phyloP scores from a whole-genome alignment of 306 rosid species.

The Fragaria nilgerrensis region DNA sequence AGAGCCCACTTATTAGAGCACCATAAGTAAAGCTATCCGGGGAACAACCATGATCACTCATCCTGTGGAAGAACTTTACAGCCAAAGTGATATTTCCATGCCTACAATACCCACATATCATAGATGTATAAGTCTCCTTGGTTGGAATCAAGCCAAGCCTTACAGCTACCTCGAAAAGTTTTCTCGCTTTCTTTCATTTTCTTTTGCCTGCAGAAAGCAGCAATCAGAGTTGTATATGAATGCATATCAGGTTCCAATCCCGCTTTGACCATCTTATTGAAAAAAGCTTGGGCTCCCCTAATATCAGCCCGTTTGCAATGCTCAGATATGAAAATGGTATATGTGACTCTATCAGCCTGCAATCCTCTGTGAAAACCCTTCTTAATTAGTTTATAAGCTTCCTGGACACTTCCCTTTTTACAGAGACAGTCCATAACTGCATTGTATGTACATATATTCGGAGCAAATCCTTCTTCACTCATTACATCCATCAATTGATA shows the following conservation, averaged over 20 bases:
- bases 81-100: slow-evolving; percentile 59
- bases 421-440: slow-evolving; percentile 69
- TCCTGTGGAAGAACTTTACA: slow-evolving; percentile 51
- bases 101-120: slow-evolving; percentile 83
- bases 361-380: slow-evolving; percentile 38
- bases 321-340: slow-evolving; percentile 73
- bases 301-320: slow-evolving; percentile 62
- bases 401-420: slow-evolving; percentile 63
- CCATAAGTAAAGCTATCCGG: slow-evolving; percentile 69
- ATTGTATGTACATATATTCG: slow-evolving; percentile 75
- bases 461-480: slow-evolving; percentile 63
- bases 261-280: slow-evolving; percentile 72
- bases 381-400: slow-evolving; percentile 63
- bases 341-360: slow-evolving; percentile 60
- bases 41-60: slow-evolving; percentile 65
- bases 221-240: slow-evolving; percentile 71
- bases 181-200: slow-evolving; percentile 61
- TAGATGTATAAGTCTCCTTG: slow-evolving; percentile 77
- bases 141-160: slow-evolving; percentile 63
- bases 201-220: slow-evolving; percentile 65
- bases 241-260: slow-evolving; percentile 76
- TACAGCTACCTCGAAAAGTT: slow-evolving; percentile 53
- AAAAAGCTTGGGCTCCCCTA: slow-evolving; percentile 57
- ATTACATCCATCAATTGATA: slow-evolving; percentile 63
- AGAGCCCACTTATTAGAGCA: slow-evolving; percentile 84